Base-by-base conservation (phyloP, 2,329 filamentous ascomycete species). In the Apiospora sp. region DNA sequence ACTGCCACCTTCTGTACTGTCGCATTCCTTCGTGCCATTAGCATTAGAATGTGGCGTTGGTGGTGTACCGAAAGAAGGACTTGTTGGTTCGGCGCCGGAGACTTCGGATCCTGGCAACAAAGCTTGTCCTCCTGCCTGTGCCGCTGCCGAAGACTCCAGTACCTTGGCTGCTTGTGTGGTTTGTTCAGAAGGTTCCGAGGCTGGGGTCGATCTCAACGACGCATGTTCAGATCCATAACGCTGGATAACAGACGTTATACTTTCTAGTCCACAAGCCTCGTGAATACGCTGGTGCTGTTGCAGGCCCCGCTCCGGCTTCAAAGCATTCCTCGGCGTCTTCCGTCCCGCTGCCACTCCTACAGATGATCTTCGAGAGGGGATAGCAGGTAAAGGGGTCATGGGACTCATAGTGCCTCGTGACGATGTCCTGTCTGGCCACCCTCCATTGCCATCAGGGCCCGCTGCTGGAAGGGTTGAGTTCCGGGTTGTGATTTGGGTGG, bases 401-500 rank as follows among this genome's bases (percentile, higher is more conserved):
- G 67, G 41, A 30, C 41, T 48, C 41, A 48, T 14, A 43, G 41
- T 19, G 67, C 67, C 44, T 68, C 67, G 27, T 48, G 67, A 68
- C 16, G 67, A 68, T 68, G 19, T 30, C 27, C 67, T 68, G 19
- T 27, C 67, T n/a, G 67, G 67, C 67, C 67, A 67, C 64, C 37
- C 34, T 22, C 10, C 64, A 34, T 44, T 46, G n/a, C 67, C 67
- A 37, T n/a, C 14, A 27, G 3, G 67, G 13, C 41, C 67, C 24
- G 13, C 67, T 68, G 67, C 30, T 37, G 41, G 67, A 48, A 43
- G 43, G 43, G 37, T 68, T 27, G 64, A n/a, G 19, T 49, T 49
- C 46, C 27, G 37, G 37, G 41, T 27, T 46, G 12, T 48, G 67
- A 68, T 27, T 46, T 30, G 58, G 16, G 67, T 69, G 67, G 67